Conservation (phyloP, 2,329 filamentous ascomycete species). For the Cladophialophora yegresii region DNA sequence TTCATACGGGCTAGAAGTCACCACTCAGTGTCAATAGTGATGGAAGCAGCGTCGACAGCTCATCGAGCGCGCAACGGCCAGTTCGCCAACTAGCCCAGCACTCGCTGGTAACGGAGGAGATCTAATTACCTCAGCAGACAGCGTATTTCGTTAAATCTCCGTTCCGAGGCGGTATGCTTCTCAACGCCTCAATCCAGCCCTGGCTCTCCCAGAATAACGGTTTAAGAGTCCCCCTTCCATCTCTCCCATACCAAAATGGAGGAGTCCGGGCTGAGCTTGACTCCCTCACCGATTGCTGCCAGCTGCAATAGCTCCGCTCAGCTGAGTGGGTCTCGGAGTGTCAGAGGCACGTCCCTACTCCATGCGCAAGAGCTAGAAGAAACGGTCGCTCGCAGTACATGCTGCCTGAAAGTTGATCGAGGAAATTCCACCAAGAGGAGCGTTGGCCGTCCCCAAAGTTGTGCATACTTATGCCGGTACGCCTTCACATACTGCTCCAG, state of each 20-base stretch:
- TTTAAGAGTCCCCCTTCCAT: too few species aligned
- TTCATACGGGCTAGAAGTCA: not conserved
- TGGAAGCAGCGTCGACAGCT: not conserved
- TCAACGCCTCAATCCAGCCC: not conserved
- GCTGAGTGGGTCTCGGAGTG: too few species aligned
- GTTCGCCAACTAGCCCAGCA: not conserved
- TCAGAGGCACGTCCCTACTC: too few species aligned
- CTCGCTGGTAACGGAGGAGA: not conserved
- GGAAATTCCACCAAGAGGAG: not conserved
- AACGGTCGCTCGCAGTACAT: too few species aligned
- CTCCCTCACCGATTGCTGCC: too few species aligned
- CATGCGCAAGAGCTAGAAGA: too few species aligned
- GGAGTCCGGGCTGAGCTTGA: too few species aligned
- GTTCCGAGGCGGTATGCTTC: not conserved
- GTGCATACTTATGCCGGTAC: not conserved
- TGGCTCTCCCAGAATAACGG: not conserved
- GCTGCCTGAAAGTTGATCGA: too few species aligned
- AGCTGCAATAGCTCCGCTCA: too few species aligned
- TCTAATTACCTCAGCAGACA: not conserved
- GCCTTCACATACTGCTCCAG: not conserved
- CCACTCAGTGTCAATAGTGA: not conserved
- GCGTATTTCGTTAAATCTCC: not conserved
- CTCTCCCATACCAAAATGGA: too few species aligned
- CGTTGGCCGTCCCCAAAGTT: not conserved
- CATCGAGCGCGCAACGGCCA: not conserved